These are phyloP conservation scores for Kitagawia praeruptora DNA, from an alignment of 129 eudicot species.

Conservation along the genomic window DNA sequence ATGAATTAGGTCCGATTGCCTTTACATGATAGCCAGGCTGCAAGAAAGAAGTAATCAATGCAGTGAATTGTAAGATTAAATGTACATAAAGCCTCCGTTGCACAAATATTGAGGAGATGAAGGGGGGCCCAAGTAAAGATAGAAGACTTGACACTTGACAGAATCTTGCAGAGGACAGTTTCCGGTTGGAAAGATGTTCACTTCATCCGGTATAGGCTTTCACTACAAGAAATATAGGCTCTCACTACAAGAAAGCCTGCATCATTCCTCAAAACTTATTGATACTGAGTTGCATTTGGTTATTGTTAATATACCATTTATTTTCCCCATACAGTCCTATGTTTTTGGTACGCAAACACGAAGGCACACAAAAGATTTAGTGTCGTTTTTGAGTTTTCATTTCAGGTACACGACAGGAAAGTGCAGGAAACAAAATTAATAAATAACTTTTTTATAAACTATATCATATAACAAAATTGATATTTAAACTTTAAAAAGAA, in stretches of 20 bases:
- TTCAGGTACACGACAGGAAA: too few relatives aligned
- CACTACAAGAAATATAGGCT: background rate
- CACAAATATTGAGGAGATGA: background rate
- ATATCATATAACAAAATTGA: too few relatives aligned
- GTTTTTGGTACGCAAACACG: too few relatives aligned
- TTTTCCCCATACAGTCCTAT: background rate
- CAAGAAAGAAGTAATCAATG: background rate
- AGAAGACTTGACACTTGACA: background rate
- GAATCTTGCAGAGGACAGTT: background rate
- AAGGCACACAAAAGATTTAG: too few relatives aligned
- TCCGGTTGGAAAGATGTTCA: background rate
- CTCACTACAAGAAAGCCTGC: background rate
- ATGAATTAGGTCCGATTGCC: conserved; percentile 63
- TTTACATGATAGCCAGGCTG: conserved; percentile 89
- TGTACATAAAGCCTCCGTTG: background rate
- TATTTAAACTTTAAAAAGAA: too few relatives aligned
- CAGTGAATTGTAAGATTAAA: background rate
- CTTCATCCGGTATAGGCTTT: background rate
- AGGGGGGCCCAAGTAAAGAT: background rate
- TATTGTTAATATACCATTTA: background rate
- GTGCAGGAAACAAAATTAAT: too few relatives aligned
- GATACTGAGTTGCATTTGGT: background rate
- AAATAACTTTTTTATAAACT: too few relatives aligned
- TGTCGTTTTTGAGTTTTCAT: too few relatives aligned
- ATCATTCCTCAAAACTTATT: background rate